Conservation (phyloP, 352 stramenopile genomes). For the Aphanomyces astaci region DNA sequence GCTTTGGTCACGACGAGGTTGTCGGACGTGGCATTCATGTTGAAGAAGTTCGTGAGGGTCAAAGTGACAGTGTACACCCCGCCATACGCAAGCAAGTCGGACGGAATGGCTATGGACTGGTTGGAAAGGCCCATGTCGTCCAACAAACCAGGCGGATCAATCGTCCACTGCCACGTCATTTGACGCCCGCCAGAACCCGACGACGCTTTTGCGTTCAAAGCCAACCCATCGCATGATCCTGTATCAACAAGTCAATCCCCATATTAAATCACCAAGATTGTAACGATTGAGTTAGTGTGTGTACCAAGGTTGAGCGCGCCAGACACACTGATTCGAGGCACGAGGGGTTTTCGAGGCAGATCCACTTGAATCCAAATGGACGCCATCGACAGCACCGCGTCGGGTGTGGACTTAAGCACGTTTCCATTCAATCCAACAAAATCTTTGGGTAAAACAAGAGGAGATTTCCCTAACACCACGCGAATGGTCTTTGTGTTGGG, state of each 20-base stretch:
- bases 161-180: background rate
- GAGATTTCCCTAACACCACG: background rate
- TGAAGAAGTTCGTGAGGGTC: background rate
- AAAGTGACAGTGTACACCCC: background rate
- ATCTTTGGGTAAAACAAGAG: background rate
- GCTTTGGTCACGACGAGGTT: background rate
- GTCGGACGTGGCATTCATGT: slow-evolving; percentile 1
- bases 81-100: background rate
- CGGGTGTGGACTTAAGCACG: background rate
- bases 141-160: background rate
- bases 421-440: background rate
- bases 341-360: background rate
- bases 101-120: background rate
- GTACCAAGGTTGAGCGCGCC: background rate
- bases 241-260: background rate
- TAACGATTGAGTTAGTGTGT: no score
- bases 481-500: background rate
- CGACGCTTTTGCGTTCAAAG: background rate
- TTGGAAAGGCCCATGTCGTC: background rate
- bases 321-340: background rate
- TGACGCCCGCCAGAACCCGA: background rate
- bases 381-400: background rate
- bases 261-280: no score
- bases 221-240: background rate
- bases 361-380: background rate